Evolutionary conservation across 345 rosid species (phyloP), one percentile per base, ranked within the genome.

Genomic region (Draba incana): DNA sequence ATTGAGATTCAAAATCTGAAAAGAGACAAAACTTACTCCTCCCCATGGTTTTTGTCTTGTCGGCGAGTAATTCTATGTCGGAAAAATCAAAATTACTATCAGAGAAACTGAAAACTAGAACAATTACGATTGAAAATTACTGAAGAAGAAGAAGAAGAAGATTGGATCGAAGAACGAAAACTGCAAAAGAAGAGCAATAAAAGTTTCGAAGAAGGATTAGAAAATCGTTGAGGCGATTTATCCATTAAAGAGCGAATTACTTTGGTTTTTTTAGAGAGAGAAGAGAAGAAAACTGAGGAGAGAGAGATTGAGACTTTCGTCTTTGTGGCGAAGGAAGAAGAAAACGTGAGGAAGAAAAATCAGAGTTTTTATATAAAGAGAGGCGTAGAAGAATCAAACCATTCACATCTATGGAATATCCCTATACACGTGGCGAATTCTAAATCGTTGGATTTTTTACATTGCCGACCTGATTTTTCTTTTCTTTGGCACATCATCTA

Each of bases 211-310:
- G 77, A 30, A 47, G 51, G 28, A 64, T 54, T 39, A 49, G 75
- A 35, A 8, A 35, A 86, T 72, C 37, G 71, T 72, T 75, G 62
- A 20, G 81, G 79, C 72, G 80, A 79, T 72, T 24, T 74, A 82
- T 85, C 97, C 97, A 92, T 92, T 68, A 83, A 88, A 77, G 61
- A 49, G 48, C 27, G 47, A 28, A 10, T 35, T 8, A 28, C 6
- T 52, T 12, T 23, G 10, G 10, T 14, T 25, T 30, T 8, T 8
- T 6, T 31, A 35, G 39, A 35, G 24, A 33, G 65, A 8, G 37
- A 61, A n/a, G 55, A 48, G 47, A 38, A 33, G 25, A 15, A 28
- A 41, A 33, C 6, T 5, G 8, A 6, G 8, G 54, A 52, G 48
- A 74, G 62, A 66, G n/a, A 74, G 28, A 45, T 56, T 60, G 27